Percentiles rank a stretch among this genome's conserved stretches.
Evolutionary conservation across 331 rosid genomes (phyloP).

Genomic region (Pyrus hybrid): DNA sequence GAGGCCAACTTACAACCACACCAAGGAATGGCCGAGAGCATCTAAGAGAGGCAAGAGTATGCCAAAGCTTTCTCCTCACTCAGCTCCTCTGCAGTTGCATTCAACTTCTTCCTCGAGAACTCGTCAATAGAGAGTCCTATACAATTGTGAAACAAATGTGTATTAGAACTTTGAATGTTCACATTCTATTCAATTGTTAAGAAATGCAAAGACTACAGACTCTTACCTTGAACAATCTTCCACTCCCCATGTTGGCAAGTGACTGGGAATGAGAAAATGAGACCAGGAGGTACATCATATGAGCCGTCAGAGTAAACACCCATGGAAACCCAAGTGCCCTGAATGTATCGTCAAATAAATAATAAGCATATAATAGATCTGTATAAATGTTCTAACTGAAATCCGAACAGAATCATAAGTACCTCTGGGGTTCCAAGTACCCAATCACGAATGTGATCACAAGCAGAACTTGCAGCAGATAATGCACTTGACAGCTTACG

Average conservation of each 20-base stretch:
- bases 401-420: not conserved
- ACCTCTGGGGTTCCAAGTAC: constrained; percentile 93
- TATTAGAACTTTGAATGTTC: not conserved
- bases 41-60: constrained; percentile 75
- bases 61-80: constrained; percentile 89
- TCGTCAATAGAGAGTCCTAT: constrained; percentile 76
- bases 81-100: constrained; percentile 71
- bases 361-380: not conserved
- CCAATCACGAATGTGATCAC: constrained; percentile 96
- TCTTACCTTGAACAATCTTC: constrained; percentile 78
- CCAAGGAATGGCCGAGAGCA: not conserved
- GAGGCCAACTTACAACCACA: not conserved
- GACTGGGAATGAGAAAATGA: constrained; percentile 83
- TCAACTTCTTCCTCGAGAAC: constrained; percentile 86
- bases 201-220: not conserved
- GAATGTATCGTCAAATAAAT: not conserved
- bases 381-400: not conserved
- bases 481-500: constrained; percentile 83
- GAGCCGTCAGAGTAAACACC: constrained; percentile 93
- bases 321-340: constrained; percentile 91
- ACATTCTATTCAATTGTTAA: not conserved
- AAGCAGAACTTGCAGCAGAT: constrained; percentile 89
- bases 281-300: constrained; percentile 87
- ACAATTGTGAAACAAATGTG: not conserved
- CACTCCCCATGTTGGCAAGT: constrained; percentile 71